Evolutionary conservation across 306 rosid species (phyloP).

Genomic region (Amphicarpaea edgeworthii): DNA sequence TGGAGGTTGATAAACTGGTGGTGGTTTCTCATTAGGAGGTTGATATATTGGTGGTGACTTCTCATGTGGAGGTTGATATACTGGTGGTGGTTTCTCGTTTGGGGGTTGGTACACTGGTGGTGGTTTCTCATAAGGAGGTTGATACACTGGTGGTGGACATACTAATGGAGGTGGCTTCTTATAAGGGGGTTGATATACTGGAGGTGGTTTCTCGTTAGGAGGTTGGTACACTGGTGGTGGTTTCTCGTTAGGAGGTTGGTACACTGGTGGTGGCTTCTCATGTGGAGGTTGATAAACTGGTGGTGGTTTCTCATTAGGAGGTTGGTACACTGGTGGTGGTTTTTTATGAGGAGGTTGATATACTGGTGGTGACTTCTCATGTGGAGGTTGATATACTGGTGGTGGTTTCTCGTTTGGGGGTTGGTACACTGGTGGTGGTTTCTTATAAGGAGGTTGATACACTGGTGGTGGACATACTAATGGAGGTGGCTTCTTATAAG

Average conservation of each 20-base stretch:
- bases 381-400: background rate
- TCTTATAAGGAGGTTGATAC: background rate
- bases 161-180: constrained; percentile 13
- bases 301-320: constrained; percentile 25
- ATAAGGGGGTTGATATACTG: constrained; percentile 16
- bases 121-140: constrained; percentile 7
- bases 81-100: constrained; percentile 4
- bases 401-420: constrained; percentile 12
- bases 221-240: constrained; percentile 33
- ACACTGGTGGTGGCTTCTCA: constrained; percentile 21
- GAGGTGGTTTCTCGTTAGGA: constrained; percentile 7
- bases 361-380: background rate
- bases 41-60: background rate
- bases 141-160: background rate
- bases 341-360: background rate
- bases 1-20: background rate
- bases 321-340: constrained; percentile 27
- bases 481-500: too few species aligned
- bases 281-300: constrained; percentile 16
- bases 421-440: background rate
- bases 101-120: constrained; percentile 21
- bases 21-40: too few species aligned
- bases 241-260: background rate
- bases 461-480: too few species aligned
- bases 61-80: background rate